Evolutionary conservation across 768 basidiomycete species (phyloP), one percentile per base, ranked within the genome.

Genomic region (Russula compacta): DNA sequence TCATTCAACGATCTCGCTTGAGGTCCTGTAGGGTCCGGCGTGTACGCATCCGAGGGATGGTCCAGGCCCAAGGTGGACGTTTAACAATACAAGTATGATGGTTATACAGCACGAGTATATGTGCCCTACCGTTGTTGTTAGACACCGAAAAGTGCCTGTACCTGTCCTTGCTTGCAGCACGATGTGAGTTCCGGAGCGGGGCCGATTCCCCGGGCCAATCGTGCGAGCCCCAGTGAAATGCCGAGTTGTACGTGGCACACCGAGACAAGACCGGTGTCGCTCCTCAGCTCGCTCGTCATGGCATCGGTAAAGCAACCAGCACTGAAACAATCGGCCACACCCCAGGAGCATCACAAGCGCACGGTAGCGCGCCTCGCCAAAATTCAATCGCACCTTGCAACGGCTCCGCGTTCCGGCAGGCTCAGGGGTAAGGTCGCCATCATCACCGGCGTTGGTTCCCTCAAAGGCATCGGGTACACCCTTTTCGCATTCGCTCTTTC

Each of bases 391-490:
- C 91, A 92, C 61, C 77, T 93, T 40, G 70, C 77, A 46, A 75
- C 71, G 32, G 67, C 81, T 21, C 77, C 83, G 35, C 79, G 85
- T 44, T 73, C 77, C 33, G 75, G 73, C 19, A 79, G 83, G 67
- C 78, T 95, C 64, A 79, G 78, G 69, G 83, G 79, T 64, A 95
- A 92, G 72, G 89, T 94, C 29, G 90, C 87, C 67, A 79, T 95
- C 58, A 81, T 95, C 67, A 95, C 94, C 0, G 94, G 94, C 17
- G 92, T 87, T 35, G 87, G 89, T 35, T 93, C 91, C 19, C 69
- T 87, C 66, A 85, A 86, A 70, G 94, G 94, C 17, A 97, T 97
- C 62, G 94, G 94, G 87, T 94, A 73, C 66, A 82, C 60, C 3
- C 35, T 35, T 40, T 48, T 48, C 49, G 58, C 58, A 61, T n/a